These are phyloP conservation scores for Colletotrichum costaricense DNA, from an alignment of 2,329 filamentous ascomycete genomes.

Conservation along the genomic window DNA sequence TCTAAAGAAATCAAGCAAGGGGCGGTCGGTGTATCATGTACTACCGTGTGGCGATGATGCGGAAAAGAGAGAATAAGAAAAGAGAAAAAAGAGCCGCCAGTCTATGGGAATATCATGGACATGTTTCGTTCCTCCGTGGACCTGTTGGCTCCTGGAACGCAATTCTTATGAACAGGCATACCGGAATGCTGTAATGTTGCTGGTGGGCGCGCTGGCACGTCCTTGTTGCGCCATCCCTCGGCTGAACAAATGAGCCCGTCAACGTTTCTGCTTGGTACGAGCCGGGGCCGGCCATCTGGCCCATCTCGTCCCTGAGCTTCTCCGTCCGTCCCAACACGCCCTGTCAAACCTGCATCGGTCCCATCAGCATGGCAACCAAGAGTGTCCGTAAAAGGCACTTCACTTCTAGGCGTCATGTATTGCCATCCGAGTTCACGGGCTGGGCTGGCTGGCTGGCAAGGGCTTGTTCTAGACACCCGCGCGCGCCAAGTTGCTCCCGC, in stretches of 20 bases:
- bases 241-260: conserved; percentile 16
- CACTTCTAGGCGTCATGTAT: background rate
- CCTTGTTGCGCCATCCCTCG: conserved; percentile 22
- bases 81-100: background rate
- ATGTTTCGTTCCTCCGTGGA: background rate
- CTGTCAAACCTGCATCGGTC: conserved; percentile 29
- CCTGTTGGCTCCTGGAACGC: conserved; percentile 13
- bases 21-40: background rate
- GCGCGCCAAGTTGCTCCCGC: conserved; percentile 19
- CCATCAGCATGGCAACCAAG: background rate
- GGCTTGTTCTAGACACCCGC: conserved; percentile 9
- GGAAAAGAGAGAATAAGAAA: background rate
- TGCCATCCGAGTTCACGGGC: background rate
- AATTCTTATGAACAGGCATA: background rate
- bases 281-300: conserved; percentile 1
- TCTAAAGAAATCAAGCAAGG: background rate
- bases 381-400: background rate
- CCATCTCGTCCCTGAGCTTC: conserved; percentile 5
- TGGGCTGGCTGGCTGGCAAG: background rate
- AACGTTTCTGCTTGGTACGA: conserved; percentile 6
- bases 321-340: conserved; percentile 33
- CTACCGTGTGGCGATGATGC: background rate
- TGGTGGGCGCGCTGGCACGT: conserved; percentile 21
- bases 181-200: conserved; percentile 32
- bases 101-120: background rate